Base-by-base conservation (phyloP, 108 stramenopile genomes). In the Skeletonema tropicum region DNA sequence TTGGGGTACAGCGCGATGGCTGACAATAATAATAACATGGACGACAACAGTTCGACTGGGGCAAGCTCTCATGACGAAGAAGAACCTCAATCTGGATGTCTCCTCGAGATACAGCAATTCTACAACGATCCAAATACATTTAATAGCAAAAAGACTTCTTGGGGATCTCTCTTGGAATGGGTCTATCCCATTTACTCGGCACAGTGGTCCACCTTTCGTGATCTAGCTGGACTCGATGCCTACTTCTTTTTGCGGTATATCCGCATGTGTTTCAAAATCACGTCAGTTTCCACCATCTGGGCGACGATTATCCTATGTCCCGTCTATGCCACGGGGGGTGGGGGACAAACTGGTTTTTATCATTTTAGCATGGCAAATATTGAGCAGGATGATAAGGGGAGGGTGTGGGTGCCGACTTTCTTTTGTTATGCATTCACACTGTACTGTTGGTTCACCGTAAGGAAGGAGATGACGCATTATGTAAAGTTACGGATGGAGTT, bases 241-340 rank as follows among this genome's bases (percentile, higher is more conserved):
- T 97, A 96, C 81, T 95, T 97, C 80, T 96, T 94, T 73, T 76
- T 97, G 30, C 65, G 87, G 26, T 96, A 89, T 62, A 91, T 97
- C 59, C 89, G 92, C 52, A 89, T 97, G 87, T 90, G 91, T 85
- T 62, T 93, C 32, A 72, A 94, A 67, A 90, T 96, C 2, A 92
- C 87, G 4, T 64, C 87, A 2, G 94, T 97, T 0, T 85, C 90
- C 1, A 74, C 86, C 3, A 92, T 96, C 60, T 95, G 94, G 92
- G 93, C 89, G 0, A 55, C 84, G 29, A 8, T 92, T 13, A 83
- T 96, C 48, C 82, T 96, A 1, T 85, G 87, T 39, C 90, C 94
- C 2, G 68, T 88, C 17, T 95, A 90, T 70, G 85, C 81, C 26
- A 92, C 85, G 10, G 94, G 94, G 8, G 83, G 74, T 13, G 83